phyloP scores from a whole-genome alignment of 2,329 filamentous ascomycete species.

The Phialemoniopsis sp. region DNA sequence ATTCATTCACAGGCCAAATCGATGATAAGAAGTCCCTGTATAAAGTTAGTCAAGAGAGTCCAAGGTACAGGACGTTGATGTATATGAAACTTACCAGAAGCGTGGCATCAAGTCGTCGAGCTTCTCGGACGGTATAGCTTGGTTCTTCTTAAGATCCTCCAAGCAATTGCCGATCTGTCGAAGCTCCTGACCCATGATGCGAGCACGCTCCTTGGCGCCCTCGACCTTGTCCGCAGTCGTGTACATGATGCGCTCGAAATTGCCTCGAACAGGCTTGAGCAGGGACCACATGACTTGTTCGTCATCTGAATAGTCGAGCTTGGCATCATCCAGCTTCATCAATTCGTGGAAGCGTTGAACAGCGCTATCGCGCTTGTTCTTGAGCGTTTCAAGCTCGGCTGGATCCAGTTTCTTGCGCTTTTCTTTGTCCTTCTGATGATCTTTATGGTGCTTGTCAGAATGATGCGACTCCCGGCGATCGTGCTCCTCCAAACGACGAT shows the following conservation, averaged over 20 bases:
- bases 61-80: not conserved
- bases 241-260: conserved; percentile 31
- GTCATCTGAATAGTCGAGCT: conserved; percentile 26
- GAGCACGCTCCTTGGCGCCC: conserved; percentile 27
- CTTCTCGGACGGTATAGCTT: conserved; percentile 18
- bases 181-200: conserved; percentile 29
- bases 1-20: conserved; percentile 31
- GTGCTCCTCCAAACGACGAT: conserved; percentile 45
- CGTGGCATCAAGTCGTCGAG: conserved; percentile 28
- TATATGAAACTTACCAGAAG: conserved; percentile 31
- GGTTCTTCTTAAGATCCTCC: conserved; percentile 23
- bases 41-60: conserved; percentile 10
- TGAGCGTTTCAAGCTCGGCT: conserved; percentile 27
- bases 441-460: conserved; percentile 19
- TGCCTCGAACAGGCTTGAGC: conserved; percentile 26
- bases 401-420: conserved; percentile 26
- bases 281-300: conserved; percentile 32
- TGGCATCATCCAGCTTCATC: conserved; percentile 26
- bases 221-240: conserved; percentile 20
- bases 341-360: conserved; percentile 30
- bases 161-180: conserved; percentile 28
- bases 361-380: conserved; percentile 24
- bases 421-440: conserved; percentile 32
- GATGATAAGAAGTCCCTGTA: conserved; percentile 30
- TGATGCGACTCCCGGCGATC: conserved; percentile 24